Conservation (phyloP, 805 yeast species). For the Teunomyces kruisii region DNA sequence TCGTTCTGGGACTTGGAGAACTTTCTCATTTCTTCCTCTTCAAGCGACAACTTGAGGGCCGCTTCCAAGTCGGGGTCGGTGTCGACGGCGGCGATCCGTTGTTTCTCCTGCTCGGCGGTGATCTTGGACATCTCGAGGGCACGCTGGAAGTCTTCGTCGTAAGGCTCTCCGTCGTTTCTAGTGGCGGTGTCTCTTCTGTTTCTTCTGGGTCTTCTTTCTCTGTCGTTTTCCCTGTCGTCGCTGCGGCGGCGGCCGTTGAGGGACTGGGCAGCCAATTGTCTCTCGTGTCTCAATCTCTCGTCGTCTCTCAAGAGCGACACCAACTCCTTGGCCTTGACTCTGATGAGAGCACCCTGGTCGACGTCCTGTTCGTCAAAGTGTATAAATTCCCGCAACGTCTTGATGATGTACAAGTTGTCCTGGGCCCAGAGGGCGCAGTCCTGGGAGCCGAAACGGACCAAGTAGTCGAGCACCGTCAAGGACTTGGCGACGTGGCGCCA, state of each 20-base stretch:
- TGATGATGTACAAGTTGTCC: constrained; percentile 83
- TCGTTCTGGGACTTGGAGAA: constrained; percentile 39
- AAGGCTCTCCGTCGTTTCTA: constrained; percentile 36
- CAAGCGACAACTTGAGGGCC: constrained; percentile 70
- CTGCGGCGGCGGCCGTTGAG: constrained; percentile 26
- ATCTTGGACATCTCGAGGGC: constrained; percentile 78
- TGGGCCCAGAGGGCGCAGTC: constrained; percentile 89
- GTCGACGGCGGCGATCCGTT: constrained; percentile 46
- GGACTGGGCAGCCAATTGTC: constrained; percentile 43
- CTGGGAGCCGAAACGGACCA: constrained; percentile 83
- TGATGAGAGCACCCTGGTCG: constrained; percentile 83
- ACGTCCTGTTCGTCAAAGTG: constrained; percentile 71
- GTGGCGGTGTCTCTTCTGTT: constrained; percentile 10
- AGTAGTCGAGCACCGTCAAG: constrained; percentile 81
- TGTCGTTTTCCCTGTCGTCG: neutral
- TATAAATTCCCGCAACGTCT: constrained; percentile 88
- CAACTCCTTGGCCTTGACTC: constrained; percentile 88
- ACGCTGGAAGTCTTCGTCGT: constrained; percentile 73
- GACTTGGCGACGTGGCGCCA: constrained; percentile 97
- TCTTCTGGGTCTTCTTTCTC: constrained; percentile 21
- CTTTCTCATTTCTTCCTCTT: constrained; percentile 71
- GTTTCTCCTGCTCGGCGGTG: constrained; percentile 84
- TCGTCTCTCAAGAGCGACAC: constrained; percentile 78
- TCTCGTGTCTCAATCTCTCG: constrained; percentile 72
- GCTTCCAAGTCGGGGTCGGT: constrained; percentile 64